Evolutionary conservation across 768 basidiomycete genomes (phyloP), one percentile per base, ranked within the genome.

Genomic region (Pleurotus platypus): DNA sequence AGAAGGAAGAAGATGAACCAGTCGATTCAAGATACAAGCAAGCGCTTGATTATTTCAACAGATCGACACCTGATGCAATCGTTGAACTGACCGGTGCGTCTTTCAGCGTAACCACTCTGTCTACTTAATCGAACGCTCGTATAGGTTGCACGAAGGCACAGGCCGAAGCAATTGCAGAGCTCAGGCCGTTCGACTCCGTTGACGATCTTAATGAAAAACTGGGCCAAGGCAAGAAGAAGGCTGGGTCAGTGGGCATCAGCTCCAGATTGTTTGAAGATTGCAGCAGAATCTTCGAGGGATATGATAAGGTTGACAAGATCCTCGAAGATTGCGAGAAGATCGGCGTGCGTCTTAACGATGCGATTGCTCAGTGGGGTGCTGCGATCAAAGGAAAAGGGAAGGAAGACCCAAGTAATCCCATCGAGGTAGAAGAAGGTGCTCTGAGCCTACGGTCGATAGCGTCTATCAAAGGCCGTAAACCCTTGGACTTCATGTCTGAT

Each of bases 201-300:
- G 85, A 87, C 26, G 90, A 94, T 57, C 74, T 96, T 47, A 85
- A 83, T 46, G 67, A 66, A 45, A 95, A 90, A 70, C 80, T 98
- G 7, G 81, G 84, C 30, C 88, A 90, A 69, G 89, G 86, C n/a
- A 91, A 86, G 76, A 95, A 92, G 75, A 94, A 92, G 66, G 83
- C 85, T 2, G 86, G 87, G 7, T 84, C 87, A 7, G 79, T 76
- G 3, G 95, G 96, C 18, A 86, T 99, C 64, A 94, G 93, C 60
- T 80, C 90, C 58, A 85, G 89, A 57, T 79, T 98, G 69, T 92
- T 98, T 67, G 93, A 96, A 65, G 93, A 95, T 62, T 94, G 91
- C 68, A 83, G 84, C 55, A 79, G 84, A 40, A 90, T 97, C 63
- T 88, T 98, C 66, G 74, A 81, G 56, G 92, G 90, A 6, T 98